phyloP scores from a whole-genome alignment of 2,329 filamentous ascomycete species.

The Alternaria burnsii region DNA sequence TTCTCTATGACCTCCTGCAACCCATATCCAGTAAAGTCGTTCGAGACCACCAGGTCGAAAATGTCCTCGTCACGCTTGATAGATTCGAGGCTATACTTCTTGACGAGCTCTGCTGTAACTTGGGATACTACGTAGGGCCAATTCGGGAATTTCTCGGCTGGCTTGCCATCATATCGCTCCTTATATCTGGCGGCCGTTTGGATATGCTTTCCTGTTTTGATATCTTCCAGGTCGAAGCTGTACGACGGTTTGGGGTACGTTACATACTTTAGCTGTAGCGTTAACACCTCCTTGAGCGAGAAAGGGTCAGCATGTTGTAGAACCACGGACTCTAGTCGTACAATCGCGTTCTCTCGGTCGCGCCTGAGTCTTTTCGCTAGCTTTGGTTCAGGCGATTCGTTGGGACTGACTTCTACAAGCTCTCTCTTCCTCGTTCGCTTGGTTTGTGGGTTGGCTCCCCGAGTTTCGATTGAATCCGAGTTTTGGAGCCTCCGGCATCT shows the following conservation, averaged over 20 bases:
- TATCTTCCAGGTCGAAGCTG: slow-evolving; percentile 1
- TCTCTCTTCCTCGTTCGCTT: background rate
- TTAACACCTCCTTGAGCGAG: background rate
- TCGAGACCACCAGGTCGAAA: slow-evolving; percentile 17
- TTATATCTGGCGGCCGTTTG: background rate
- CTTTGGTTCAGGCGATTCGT: slow-evolving; percentile 1
- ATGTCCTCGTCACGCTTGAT: slow-evolving; percentile 14
- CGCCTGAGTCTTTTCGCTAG: background rate
- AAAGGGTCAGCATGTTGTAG: slow-evolving; percentile 1
- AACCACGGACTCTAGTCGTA: background rate
- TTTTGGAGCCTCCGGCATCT: too few species aligned
- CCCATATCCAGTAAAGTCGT: slow-evolving; percentile 18
- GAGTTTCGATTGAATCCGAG: too few species aligned
- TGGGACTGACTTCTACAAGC: background rate
- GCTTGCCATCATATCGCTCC: slow-evolving; percentile 5
- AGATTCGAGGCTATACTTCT: slow-evolving; percentile 9
- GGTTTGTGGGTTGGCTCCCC: too few species aligned
- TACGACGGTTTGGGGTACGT: slow-evolving; percentile 3
- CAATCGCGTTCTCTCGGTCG: background rate
- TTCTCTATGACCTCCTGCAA: slow-evolving; percentile 13
- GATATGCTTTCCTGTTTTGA: background rate
- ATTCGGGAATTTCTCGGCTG: slow-evolving; percentile 7
- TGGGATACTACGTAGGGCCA: slow-evolving; percentile 15
- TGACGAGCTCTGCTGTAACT: slow-evolving; percentile 7
- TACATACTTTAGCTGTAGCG: slow-evolving; percentile 5